A percentile compares a stretch with the other conserved stretches of the same genome.
Evolutionary conservation across 192 early-diverging fungal genomes (phyloP).

Genomic region (Gonapodya prolifera): DNA sequence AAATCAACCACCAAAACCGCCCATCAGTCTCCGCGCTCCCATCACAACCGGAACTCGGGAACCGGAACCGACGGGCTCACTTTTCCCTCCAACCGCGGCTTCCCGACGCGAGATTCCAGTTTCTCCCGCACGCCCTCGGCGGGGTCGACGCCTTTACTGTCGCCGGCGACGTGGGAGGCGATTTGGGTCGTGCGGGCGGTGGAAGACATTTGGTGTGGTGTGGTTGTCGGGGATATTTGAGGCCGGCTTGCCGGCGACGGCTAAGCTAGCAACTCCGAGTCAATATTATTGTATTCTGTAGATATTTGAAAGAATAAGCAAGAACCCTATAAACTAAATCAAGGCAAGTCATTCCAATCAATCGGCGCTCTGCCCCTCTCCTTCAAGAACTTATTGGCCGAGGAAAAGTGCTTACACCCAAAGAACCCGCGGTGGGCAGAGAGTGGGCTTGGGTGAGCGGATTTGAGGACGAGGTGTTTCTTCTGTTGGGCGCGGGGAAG

Average conservation of each 20-base stretch:
- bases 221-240: too few relatives aligned
- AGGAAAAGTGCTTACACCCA: conserved; percentile 69
- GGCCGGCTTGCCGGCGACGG: too few relatives aligned
- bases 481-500: conserved; percentile 15
- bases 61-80: neutral
- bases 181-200: neutral
- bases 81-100: neutral
- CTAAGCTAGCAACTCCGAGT: too few relatives aligned
- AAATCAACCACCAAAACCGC: conserved; percentile 4
- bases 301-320: too few relatives aligned
- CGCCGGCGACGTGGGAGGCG: neutral
- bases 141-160: neutral
- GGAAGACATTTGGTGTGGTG: too few relatives aligned
- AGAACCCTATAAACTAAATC: too few relatives aligned
- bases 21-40: conserved; percentile 11
- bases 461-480: conserved; percentile 70
- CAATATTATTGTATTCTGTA: too few relatives aligned
- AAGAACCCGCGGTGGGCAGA: conserved; percentile 80
- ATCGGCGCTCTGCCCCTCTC: conserved; percentile 40
- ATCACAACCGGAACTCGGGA: neutral
- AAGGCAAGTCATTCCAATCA: conserved; percentile 44
- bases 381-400: conserved; percentile 74
- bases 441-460: conserved; percentile 85
- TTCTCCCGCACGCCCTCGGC: neutral
- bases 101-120: neutral